Conservation (phyloP, 441 rosid genomes). For the Croton setiger region DNA sequence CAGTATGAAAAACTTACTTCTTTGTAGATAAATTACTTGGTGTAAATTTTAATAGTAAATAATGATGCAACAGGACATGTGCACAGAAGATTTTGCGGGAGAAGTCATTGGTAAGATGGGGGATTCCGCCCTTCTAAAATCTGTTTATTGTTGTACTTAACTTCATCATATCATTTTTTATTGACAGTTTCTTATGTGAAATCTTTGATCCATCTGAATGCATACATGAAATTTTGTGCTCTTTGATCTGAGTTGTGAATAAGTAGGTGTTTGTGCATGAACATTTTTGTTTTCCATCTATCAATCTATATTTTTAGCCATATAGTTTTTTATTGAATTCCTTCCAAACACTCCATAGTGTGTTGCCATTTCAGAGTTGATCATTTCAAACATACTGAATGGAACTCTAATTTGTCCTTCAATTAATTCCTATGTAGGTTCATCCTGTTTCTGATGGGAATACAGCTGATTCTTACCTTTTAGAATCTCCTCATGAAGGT, state of each 20-base stretch:
- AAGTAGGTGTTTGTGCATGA: background rate
- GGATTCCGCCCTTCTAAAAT: background rate
- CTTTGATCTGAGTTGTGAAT: background rate
- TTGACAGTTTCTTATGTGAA: background rate
- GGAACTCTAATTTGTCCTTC: constrained; percentile 9
- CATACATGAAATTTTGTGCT: background rate
- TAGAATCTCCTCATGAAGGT: constrained; percentile 30
- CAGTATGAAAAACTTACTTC: background rate
- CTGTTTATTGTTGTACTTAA: background rate
- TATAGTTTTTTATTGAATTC: too few relatives aligned
- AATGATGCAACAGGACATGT: background rate
- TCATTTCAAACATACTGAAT: background rate
- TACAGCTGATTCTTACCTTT: constrained; percentile 34
- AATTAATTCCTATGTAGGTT: constrained; percentile 50
- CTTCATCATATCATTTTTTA: too few relatives aligned
- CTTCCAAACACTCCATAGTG: too few relatives aligned
- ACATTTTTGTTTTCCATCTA: background rate
- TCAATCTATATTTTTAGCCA: background rate
- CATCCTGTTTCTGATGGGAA: constrained; percentile 46
- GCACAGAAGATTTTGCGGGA: background rate
- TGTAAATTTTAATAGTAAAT: background rate
- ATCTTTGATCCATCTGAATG: background rate
- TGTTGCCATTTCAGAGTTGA: background rate
- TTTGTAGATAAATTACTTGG: background rate
- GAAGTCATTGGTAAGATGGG: background rate